Evolutionary conservation across 2,329 filamentous ascomycete genomes (phyloP), one percentile per base, ranked within the genome.

Genomic region (Gyromitra esculenta): DNA sequence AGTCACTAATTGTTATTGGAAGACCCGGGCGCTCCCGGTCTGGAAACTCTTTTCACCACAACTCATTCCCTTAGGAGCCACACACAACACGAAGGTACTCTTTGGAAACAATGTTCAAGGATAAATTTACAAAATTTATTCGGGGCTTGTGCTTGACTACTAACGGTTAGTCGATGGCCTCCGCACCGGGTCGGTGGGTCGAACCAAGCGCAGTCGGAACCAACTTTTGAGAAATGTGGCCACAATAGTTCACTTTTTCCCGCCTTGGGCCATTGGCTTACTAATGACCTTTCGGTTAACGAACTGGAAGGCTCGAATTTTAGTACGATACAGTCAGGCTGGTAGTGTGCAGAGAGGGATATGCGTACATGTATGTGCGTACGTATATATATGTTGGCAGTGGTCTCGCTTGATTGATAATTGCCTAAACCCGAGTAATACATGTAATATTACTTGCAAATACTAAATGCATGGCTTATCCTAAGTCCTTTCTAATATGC

Each of bases 381-480:
- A 57, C 54, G 31, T 67, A 43, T 52, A 67, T 37, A 66, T 35
- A 35, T 52, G n/a, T 37, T 70, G 35, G 39, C 63, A 52, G 56
- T 62, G 45, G 54, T 43, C 25, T 31, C 66, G 41, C 43, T 65
- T 41, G 37, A 52, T 56, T 13, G 64, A 63, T 11, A 74, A 69
- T 68, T 68, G 64, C 71, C 71, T 74, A 68, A 74, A 64, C 60
- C 50, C 52, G 69, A 72, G 69, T 64, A 62, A 69, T 35, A 73
- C 43, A 41, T 60, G 54, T 60, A 45, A 64, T 35, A 73, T 64
- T 41, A 69, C 37, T 59, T 57, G 41, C 54, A 21, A 48, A 59
- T 59, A 67, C 43, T 11, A 37, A 21, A 37, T 65, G 63, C 45
- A 52, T 45, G 48, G 45, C 64, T 74, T 69, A 54, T 45, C 64